phyloP scores from a whole-genome alignment of 495 filamentous ascomycete genomes.

The Chlorociboria aeruginascens region DNA sequence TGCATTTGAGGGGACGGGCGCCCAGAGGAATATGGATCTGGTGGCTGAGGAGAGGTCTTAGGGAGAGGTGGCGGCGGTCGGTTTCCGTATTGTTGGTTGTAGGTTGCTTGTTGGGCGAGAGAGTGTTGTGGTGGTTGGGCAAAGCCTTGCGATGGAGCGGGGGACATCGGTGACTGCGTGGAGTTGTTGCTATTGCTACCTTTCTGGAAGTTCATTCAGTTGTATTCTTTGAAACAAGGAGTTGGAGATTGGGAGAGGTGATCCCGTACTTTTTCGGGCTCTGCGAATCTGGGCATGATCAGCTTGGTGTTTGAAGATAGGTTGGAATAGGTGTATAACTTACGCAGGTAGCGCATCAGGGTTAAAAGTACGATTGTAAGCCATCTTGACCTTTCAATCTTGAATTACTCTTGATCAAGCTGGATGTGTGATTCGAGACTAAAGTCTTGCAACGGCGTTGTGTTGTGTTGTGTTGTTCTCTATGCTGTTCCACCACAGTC shows the following conservation, averaged over 20 bases:
- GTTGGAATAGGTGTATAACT: slow-evolving; percentile 27
- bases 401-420: background rate
- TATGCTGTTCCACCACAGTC: background rate
- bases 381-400: slow-evolving; percentile 44
- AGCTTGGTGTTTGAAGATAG: slow-evolving; percentile 6
- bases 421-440: background rate
- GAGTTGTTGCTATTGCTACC: slow-evolving; percentile 7
- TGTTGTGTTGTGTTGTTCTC: background rate
- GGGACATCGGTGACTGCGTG: background rate
- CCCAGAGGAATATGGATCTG: background rate
- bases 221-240: background rate
- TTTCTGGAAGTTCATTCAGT: background rate
- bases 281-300: slow-evolving; percentile 58
- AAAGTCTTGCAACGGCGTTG: background rate
- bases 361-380: slow-evolving; percentile 86
- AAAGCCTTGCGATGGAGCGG: slow-evolving; percentile 16
- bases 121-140: slow-evolving; percentile 3
- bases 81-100: slow-evolving; percentile 21
- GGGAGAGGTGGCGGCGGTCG: slow-evolving; percentile 22
- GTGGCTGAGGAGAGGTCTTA: background rate
- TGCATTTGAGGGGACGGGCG: slow-evolving; percentile 16
- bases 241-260: background rate
- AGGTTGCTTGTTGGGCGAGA: slow-evolving; percentile 20
- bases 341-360: slow-evolving; percentile 95
- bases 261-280: slow-evolving; percentile 72